These are phyloP conservation scores for Cercospora nicotianae DNA, from an alignment of 2,329 filamentous ascomycete genomes.

Conservation along the genomic window DNA sequence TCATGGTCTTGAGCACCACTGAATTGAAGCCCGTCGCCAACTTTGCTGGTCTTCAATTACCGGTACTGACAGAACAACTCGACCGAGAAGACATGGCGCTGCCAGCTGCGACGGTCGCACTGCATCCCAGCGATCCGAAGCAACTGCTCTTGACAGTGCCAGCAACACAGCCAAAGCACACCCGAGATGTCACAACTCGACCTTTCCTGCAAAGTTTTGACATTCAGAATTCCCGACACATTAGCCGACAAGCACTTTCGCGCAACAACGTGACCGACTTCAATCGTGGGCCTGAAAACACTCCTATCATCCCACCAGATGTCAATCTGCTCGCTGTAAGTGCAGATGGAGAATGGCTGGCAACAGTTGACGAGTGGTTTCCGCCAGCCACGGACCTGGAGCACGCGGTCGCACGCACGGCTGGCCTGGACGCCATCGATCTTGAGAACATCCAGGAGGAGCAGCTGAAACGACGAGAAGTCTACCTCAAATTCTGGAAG, in stretches of 20 bases:
- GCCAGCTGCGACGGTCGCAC: conserved; percentile 36
- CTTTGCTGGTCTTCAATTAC: conserved; percentile 74
- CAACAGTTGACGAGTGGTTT: conserved; percentile 87
- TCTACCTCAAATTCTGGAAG: conserved; percentile 89
- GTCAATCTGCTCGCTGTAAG: conserved; percentile 75
- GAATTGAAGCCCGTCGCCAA: conserved; percentile 84
- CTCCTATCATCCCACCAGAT: conserved; percentile 72
- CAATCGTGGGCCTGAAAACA: conserved; percentile 71
- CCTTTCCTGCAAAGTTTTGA: conserved; percentile 82
- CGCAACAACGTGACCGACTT: conserved; percentile 83
- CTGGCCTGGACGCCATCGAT: conserved; percentile 29
- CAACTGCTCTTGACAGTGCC: conserved; percentile 53
- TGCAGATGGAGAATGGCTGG: conserved; percentile 82
- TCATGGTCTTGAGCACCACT: conserved; percentile 84
- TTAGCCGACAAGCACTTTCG: conserved; percentile 84
- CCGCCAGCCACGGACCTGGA: conserved; percentile 69
- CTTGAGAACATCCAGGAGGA: conserved; percentile 43
- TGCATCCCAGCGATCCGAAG: conserved; percentile 44
- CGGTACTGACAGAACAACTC: conserved; percentile 17
- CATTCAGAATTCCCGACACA: conserved; percentile 71
- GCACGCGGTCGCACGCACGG: conserved; percentile 47
- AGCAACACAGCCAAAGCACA: conserved; percentile 49
- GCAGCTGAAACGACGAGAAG: conserved; percentile 60
- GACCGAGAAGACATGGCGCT: conserved; percentile 13
- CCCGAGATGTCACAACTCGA: conserved; percentile 44